Conservation (phyloP, 176 grass and related monocot genomes). For the Carex myosuroides region DNA sequence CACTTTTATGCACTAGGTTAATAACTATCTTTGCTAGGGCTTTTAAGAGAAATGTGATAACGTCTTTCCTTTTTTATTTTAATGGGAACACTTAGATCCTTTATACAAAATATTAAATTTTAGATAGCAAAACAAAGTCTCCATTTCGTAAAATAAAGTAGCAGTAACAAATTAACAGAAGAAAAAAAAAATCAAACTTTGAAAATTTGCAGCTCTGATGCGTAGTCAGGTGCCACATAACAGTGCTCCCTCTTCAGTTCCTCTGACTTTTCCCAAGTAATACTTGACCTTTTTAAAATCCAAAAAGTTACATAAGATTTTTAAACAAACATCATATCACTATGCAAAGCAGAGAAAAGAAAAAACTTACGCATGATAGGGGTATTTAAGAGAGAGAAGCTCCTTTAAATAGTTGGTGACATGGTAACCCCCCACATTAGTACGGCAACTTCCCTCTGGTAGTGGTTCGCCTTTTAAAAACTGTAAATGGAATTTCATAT, state of each 20-base stretch:
- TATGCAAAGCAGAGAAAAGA: slow-evolving; percentile 19
- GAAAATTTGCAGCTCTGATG: slow-evolving; percentile 80
- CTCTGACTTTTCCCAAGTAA: slow-evolving; percentile 93
- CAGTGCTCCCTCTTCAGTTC: slow-evolving; percentile 95
- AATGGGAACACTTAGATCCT: not conserved
- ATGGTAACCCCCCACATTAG: slow-evolving; percentile 81
- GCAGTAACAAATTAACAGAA: slow-evolving; percentile 8
- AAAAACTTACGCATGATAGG: slow-evolving; percentile 69
- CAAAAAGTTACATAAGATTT: slow-evolving; percentile 12
- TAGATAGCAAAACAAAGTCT: slow-evolving; percentile 11
- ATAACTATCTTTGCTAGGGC: not conserved
- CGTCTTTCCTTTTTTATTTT: not conserved
- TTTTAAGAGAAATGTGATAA: not conserved
- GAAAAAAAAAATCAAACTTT: slow-evolving; percentile 35
- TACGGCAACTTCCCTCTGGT: slow-evolving; percentile 72
- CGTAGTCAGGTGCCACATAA: slow-evolving; percentile 70
- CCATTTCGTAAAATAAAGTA: not conserved
- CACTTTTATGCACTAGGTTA: not conserved
- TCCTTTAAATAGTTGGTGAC: slow-evolving; percentile 93
- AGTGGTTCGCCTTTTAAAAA: slow-evolving; percentile 89
- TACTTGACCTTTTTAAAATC: slow-evolving; percentile 59
- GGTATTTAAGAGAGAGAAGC: slow-evolving; percentile 95
- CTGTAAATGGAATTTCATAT: slow-evolving; percentile 38
- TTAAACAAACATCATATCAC: slow-evolving; percentile 8
- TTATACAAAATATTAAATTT: slow-evolving; percentile 3